phyloP scores from a whole-genome alignment of 2,329 filamentous ascomycete genomes.

The Fusarium humuli region DNA sequence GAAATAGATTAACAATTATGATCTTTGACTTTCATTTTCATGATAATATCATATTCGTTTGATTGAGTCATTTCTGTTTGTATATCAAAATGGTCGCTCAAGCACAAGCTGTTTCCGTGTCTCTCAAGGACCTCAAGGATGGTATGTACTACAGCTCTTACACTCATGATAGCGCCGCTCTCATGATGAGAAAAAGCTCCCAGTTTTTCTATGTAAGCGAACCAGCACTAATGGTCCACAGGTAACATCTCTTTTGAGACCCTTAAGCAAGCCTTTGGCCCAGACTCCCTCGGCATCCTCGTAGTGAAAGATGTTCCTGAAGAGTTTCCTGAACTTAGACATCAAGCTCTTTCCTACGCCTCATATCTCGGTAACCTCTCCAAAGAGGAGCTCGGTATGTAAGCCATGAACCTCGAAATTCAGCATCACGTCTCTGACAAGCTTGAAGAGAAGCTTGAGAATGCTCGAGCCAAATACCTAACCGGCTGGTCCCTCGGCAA shows the following conservation, averaged over 20 bases:
- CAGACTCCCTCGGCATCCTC: slow-evolving; percentile 89
- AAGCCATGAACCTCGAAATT: background rate
- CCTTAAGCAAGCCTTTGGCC: slow-evolving; percentile 86
- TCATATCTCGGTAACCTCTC: slow-evolving; percentile 90
- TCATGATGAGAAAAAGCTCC: slow-evolving; percentile 2
- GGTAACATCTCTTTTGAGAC: slow-evolving; percentile 75
- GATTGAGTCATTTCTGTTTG: too few relatives aligned
- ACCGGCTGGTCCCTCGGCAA: slow-evolving; percentile 85
- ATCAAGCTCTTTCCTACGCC: slow-evolving; percentile 82
- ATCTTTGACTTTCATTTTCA: background rate
- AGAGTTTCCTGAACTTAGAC: slow-evolving; percentile 77
- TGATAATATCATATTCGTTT: background rate
- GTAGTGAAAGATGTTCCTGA: slow-evolving; percentile 87
- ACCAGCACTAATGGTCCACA: slow-evolving; percentile 49
- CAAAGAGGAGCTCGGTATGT: slow-evolving; percentile 74
- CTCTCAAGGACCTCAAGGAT: slow-evolving; percentile 68
- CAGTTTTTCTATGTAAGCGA: background rate
- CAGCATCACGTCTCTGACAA: background rate
- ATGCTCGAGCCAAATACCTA: slow-evolving; percentile 70
- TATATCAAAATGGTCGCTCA: slow-evolving; percentile 56
- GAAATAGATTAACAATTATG: background rate
- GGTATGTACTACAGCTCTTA: slow-evolving; percentile 57
- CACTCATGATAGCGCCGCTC: slow-evolving; percentile 24
- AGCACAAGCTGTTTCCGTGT: slow-evolving; percentile 70
- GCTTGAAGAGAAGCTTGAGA: slow-evolving; percentile 65